Conservation (phyloP, 2,329 filamentous ascomycete genomes). For the Mycosphaerella arachidis region DNA sequence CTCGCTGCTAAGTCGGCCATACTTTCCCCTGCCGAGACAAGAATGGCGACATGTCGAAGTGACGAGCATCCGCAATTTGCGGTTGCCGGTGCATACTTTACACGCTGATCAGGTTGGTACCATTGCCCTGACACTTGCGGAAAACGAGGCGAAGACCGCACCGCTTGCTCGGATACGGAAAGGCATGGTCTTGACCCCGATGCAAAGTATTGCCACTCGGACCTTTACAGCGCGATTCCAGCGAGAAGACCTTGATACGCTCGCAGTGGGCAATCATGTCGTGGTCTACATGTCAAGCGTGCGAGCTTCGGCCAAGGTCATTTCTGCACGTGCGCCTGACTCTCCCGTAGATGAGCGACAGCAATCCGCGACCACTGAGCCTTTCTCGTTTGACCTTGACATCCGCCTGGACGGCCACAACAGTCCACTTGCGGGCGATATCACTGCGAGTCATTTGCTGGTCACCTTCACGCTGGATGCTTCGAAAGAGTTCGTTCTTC, state of each 20-base stretch:
- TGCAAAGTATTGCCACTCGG: constrained; percentile 51
- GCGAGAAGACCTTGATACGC: constrained; percentile 56
- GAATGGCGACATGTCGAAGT: constrained; percentile 80
- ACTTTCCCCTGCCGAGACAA: constrained; percentile 35
- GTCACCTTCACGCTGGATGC: constrained; percentile 66
- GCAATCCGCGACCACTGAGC: constrained; percentile 35
- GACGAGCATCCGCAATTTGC: constrained; percentile 80
- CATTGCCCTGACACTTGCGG: constrained; percentile 64
- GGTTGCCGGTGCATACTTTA: constrained; percentile 73
- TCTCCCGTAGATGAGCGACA: constrained; percentile 8
- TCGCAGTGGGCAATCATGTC: constrained; percentile 65
- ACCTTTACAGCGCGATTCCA: constrained; percentile 63
- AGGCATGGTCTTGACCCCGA: constrained; percentile 72
- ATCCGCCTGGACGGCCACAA: constrained; percentile 1
- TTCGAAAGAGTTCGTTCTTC: constrained; percentile 67
- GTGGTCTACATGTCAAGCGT: constrained; percentile 87
- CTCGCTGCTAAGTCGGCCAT: constrained; percentile 20
- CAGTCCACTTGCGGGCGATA: constrained; percentile 22
- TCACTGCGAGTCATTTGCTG: constrained; percentile 36
- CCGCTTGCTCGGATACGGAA: constrained; percentile 53
- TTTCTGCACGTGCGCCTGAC: constrained; percentile 39
- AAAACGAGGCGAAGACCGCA: constrained; percentile 22
- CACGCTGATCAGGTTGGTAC: constrained; percentile 83
- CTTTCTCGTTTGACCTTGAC: constrained; percentile 26
- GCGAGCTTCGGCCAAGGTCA: constrained; percentile 70